Percentiles rank a stretch among this genome's conserved stretches.
These are phyloP conservation scores for Dorcoceras hygrometricum DNA, from an alignment of 257 asterid genomes.

Conservation along the genomic window DNA sequence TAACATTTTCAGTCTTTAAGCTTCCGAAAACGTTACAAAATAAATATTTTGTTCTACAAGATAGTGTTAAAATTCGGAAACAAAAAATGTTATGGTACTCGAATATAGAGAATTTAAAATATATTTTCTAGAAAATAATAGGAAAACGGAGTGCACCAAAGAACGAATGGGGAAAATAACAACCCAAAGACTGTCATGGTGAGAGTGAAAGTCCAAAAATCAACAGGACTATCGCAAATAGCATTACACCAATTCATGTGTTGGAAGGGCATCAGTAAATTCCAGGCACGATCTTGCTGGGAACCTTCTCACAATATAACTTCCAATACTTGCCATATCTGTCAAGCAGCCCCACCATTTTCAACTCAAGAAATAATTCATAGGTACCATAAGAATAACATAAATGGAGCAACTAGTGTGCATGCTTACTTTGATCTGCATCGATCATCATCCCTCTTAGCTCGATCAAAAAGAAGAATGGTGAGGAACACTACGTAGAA, in stretches of 20 bases:
- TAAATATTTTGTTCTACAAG: too few relatives aligned
- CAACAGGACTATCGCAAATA: background rate
- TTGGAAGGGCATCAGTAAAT: slow-evolving; percentile 42
- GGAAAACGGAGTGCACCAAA: too few relatives aligned
- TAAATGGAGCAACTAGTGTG: background rate
- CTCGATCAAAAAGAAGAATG: slow-evolving; percentile 88
- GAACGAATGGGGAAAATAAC: too few relatives aligned
- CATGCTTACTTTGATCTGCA: slow-evolving; percentile 88
- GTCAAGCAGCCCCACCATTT: slow-evolving; percentile 20
- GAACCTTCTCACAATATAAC: slow-evolving; percentile 82
- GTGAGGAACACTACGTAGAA: slow-evolving; percentile 82
- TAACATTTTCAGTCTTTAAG: too few relatives aligned
- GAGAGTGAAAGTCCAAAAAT: background rate
- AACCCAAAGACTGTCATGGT: background rate
- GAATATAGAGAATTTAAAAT: too few relatives aligned
- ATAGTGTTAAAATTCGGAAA: too few relatives aligned
- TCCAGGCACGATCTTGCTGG: slow-evolving; percentile 69
- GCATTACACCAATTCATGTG: background rate
- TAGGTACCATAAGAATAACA: background rate
- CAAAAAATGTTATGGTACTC: too few relatives aligned
- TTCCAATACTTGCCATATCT: slow-evolving; percentile 98
- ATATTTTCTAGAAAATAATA: too few relatives aligned
- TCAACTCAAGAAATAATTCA: background rate
- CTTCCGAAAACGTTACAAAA: too few relatives aligned
- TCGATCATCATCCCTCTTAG: slow-evolving; percentile 87